Evolutionary conservation across 495 filamentous ascomycete species (phyloP).

Genomic region (Trichoderma virens): DNA sequence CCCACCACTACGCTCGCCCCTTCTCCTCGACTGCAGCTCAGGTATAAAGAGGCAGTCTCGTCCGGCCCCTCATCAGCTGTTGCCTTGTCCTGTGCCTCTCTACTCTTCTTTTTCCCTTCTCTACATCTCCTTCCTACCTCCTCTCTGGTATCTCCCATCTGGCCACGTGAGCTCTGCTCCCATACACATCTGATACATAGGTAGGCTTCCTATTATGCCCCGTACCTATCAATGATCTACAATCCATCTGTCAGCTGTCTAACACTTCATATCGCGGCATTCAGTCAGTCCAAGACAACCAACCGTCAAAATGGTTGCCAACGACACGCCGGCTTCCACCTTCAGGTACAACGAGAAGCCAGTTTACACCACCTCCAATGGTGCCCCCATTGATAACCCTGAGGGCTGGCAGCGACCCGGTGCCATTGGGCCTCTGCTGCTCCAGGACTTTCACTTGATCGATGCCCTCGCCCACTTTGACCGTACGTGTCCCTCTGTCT

Average conservation of each 20-base stretch:
- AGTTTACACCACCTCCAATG: constrained; percentile 56
- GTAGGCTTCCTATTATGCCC: no score
- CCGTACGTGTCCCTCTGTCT: constrained; percentile 24
- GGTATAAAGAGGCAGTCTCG: neutral
- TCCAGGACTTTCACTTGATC: constrained; percentile 26
- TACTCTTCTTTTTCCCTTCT: neutral
- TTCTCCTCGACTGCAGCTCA: neutral
- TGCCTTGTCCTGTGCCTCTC: constrained; percentile 17
- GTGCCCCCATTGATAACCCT: constrained; percentile 39
- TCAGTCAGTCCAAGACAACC: no score
- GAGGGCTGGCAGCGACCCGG: constrained; percentile 35
- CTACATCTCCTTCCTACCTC: neutral
- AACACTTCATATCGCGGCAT: no score
- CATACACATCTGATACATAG: no score
- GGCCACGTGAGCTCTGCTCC: no score
- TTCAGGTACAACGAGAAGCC: constrained; percentile 29
- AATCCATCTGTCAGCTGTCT: no score
- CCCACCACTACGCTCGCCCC: neutral
- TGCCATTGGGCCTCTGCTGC: constrained; percentile 20
- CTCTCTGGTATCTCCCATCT: no score
- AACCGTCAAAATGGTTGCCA: constrained; percentile 30
- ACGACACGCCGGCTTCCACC: constrained; percentile 22
- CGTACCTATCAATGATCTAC: no score
- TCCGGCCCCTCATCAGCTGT: neutral
- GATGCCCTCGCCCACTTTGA: constrained; percentile 65